These are phyloP conservation scores for Paramecium primaurelia DNA, from an alignment of 73 alveolate species.

Conservation along the genomic window DNA sequence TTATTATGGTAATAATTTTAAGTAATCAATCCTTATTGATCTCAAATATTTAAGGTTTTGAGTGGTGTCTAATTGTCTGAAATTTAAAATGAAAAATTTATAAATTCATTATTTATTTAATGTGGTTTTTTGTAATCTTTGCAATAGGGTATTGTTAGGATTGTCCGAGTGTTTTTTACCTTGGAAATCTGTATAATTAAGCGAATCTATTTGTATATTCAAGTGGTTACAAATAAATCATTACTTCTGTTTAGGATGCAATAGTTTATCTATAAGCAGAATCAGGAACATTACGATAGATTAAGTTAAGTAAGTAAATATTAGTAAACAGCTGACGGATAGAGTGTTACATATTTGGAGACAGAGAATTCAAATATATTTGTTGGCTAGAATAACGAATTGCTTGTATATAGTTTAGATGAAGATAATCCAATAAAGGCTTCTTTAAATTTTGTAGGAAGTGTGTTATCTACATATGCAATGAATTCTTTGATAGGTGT, in stretches of 20 bases:
- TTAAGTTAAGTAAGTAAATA: neutral
- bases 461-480: neutral
- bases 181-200: neutral
- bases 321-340: neutral
- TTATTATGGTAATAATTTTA: neutral
- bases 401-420: neutral
- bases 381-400: neutral
- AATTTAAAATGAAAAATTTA: neutral
- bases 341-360: neutral
- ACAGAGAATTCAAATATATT: neutral
- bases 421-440: neutral
- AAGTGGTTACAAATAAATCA: neutral
- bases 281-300: neutral
- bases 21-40: neutral
- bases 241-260: neutral
- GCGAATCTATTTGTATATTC: constrained; percentile 1
- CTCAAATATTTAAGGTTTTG: neutral
- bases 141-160: neutral
- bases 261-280: neutral
- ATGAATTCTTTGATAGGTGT: neutral
- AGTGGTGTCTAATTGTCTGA: neutral
- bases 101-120: neutral
- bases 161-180: constrained; percentile 21
- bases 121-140: neutral
- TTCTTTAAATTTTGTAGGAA: neutral